Conservation (phyloP, 2,329 filamentous ascomycete species). For the Fusarium euwallaceae region DNA sequence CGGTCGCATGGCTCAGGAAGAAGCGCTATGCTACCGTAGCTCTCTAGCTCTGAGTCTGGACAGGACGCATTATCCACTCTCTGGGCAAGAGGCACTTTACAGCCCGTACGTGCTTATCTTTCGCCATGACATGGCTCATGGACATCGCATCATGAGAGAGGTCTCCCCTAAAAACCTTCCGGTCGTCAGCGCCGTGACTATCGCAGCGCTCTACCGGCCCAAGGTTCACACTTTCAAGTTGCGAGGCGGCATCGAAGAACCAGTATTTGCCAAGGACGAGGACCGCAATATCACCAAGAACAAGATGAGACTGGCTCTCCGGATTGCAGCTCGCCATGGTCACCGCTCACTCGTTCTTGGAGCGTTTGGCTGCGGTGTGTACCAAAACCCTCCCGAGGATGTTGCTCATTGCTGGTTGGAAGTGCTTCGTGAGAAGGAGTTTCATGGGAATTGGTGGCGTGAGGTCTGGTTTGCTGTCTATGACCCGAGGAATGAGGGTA, state of each 20-base stretch:
- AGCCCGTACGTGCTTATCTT: slow-evolving; percentile 21
- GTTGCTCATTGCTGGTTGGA: slow-evolving; percentile 28
- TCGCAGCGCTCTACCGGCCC: slow-evolving; percentile 14
- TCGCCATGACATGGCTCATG: slow-evolving; percentile 13
- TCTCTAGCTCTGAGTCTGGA: slow-evolving; percentile 14
- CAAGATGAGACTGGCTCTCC: slow-evolving; percentile 21
- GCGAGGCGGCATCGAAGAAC: not conserved
- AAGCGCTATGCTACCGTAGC: slow-evolving; percentile 23
- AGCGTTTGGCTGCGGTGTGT: slow-evolving; percentile 21
- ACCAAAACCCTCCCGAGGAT: slow-evolving; percentile 23
- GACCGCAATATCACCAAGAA: slow-evolving; percentile 19
- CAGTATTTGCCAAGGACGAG: not conserved
- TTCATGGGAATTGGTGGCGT: slow-evolving; percentile 21
- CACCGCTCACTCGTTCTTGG: slow-evolving; percentile 14
- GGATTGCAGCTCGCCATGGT: not conserved
- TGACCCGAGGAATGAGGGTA: slow-evolving; percentile 12
- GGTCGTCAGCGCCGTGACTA: slow-evolving; percentile 12
- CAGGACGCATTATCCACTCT: slow-evolving; percentile 6
- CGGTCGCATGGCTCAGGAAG: slow-evolving; percentile 19
- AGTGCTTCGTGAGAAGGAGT: slow-evolving; percentile 26
- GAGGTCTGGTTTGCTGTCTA: slow-evolving; percentile 25
- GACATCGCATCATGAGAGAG: not conserved
- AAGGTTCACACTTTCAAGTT: slow-evolving; percentile 5
- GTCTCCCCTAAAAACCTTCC: not conserved
- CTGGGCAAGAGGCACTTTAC: slow-evolving; percentile 19